Evolutionary conservation across 1,139 yeast species (phyloP).

Genomic region (Suhomyces bribrorum): DNA sequence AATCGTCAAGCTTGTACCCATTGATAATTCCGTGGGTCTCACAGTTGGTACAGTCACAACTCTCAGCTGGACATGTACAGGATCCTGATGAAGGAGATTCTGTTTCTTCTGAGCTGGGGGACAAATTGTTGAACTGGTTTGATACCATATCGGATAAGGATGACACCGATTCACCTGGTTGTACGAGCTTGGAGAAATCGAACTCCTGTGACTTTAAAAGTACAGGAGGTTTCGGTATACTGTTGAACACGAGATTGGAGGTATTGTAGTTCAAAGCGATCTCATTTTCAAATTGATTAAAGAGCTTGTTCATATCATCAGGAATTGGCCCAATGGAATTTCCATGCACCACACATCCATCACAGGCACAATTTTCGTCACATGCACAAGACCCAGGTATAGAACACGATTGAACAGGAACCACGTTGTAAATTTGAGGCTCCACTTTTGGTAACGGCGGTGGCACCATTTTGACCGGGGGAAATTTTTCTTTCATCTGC

Average conservation of each 20-base stretch:
- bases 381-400: constrained; percentile 55
- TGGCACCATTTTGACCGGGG: constrained; percentile 1
- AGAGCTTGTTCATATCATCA: constrained; percentile 13
- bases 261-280: constrained; percentile 8
- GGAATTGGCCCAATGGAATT: constrained; percentile 18
- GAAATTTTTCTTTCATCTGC: constrained; percentile 15
- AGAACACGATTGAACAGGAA: constrained; percentile 42
- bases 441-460: constrained; percentile 2
- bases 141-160: constrained; percentile 7
- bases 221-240: constrained; percentile 3
- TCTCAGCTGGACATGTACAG: constrained; percentile 48
- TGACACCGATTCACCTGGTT: background rate
- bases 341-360: constrained; percentile 49
- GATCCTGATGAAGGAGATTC: constrained; percentile 17
- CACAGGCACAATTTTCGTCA: constrained; percentile 48
- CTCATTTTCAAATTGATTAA: constrained; percentile 10
- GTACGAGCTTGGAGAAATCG: background rate
- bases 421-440: constrained; percentile 24
- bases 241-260: constrained; percentile 13
- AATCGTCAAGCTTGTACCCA: constrained; percentile 49
- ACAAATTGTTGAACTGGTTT: constrained; percentile 6
- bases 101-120: constrained; percentile 13
- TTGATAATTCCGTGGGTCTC: constrained; percentile 55
- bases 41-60: constrained; percentile 55
- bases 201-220: constrained; percentile 3